Percentiles rank a stretch among this genome's conserved stretches.
Conservation (phyloP, 2,329 filamentous ascomycete species). For the Scytalidium sp. region DNA sequence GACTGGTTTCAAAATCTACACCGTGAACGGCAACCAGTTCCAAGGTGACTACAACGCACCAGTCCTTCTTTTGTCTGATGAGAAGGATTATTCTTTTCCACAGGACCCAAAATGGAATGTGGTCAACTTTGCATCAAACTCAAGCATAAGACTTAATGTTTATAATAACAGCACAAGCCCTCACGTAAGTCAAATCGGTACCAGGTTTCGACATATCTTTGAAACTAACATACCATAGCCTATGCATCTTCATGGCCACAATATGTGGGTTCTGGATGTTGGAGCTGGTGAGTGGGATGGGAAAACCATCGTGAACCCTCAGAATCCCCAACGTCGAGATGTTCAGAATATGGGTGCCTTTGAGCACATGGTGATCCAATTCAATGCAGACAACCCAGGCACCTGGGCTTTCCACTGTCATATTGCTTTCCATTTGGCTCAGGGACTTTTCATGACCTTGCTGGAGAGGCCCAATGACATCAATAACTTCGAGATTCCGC, state of each 20-base stretch:
- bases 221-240: no score
- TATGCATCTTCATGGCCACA: conserved; percentile 69
- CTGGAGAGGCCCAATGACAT: no score
- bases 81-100: conserved; percentile 46
- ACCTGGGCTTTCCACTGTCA: conserved; percentile 50
- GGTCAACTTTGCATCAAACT: conserved; percentile 42
- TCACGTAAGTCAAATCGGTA: no score
- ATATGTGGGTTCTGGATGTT: conserved; percentile 63
- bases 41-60: no score
- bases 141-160: no score
- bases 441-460: no score
- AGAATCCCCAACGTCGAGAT: conserved; percentile 49
- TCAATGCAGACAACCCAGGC: conserved; percentile 47
- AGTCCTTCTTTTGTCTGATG: conserved; percentile 29
- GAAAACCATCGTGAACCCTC: conserved; percentile 33
- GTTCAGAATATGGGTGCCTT: conserved; percentile 41
- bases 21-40: no score
- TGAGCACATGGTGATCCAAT: conserved; percentile 41
- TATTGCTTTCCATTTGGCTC: no score
- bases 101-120: conserved; percentile 49
- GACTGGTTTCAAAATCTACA: no score
- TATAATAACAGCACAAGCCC: no score
- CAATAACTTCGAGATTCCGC: conserved; percentile 39
- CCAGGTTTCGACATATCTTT: no score
- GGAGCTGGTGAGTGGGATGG: conserved; percentile 29